Evolutionary conservation across 148 eudicot genomes (phyloP), one percentile per base, ranked within the genome.

Genomic region (Nyssa sinensis): DNA sequence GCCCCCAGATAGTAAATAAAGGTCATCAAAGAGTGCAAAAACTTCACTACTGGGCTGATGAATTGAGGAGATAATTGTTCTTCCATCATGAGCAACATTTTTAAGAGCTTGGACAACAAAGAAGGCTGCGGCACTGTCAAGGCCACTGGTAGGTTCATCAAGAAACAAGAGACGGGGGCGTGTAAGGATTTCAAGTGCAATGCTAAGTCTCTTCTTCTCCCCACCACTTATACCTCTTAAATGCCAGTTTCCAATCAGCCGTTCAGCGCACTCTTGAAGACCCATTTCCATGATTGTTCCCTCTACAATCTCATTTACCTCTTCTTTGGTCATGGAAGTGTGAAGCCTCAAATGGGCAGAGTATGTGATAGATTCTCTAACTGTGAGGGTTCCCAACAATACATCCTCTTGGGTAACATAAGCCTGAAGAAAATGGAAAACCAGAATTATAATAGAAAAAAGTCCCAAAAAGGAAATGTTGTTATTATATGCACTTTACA

Each of bases 21-120:
- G 91, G 64, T 90, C 90, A 80, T 94, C 98, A 79, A 94, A 94
- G 58, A 94, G 82, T 0, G 94, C 88, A 67, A 94, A 94, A 19
- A 90, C 93, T 78, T 94, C 98, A 71, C 95, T 81, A 49, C 97
- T 91, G 4, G 97, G 97, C 81, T 93, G 98, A 66, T 93, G 97
- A 83, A 93, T 89, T 0, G 98, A 91, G 34, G 89, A 84, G 25
- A 94, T 80, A 32, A 91, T 85, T 0, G 91, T 91, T 61, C 91
- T 84, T 8, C 90, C 89, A 65, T 81, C 88, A 16, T 88, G 84
- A 25, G 97, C 90, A 4, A 94, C 80, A 7, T 83, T 94, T 66
- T 90, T 83, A 2, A 94, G 87, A 44, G 89, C 81, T 76, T 91
- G 97, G 24, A 88, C 81, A 21, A 94, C 97, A 53, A 94, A 91